phyloP scores from a whole-genome alignment of 345 rosid genomes.

The Lumnitzera racemosa region DNA sequence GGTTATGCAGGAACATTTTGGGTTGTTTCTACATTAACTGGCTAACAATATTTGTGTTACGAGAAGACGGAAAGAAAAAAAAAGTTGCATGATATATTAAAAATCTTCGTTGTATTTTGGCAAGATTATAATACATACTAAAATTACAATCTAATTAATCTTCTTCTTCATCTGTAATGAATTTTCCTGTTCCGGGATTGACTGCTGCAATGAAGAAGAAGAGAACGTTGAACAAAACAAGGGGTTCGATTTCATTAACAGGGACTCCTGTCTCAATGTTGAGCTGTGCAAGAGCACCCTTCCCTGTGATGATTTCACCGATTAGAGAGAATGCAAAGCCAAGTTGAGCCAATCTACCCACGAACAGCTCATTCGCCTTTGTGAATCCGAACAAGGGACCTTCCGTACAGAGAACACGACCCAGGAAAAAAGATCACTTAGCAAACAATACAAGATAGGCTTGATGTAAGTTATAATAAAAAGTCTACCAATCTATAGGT shows the following conservation, averaged over 20 bases:
- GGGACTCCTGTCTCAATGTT: conserved; percentile 97
- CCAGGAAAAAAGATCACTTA: not conserved
- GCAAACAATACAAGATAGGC: not conserved
- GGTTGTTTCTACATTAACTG: too few species aligned
- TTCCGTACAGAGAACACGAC: conserved; percentile 12
- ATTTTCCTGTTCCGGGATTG: conserved; percentile 92
- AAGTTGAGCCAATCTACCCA: conserved; percentile 91
- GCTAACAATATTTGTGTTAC: too few species aligned
- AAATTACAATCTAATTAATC: conserved; percentile 8
- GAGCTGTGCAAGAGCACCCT: conserved; percentile 94
- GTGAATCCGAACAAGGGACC: conserved; percentile 97
- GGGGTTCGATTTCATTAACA: conserved; percentile 78
- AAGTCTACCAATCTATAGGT: too few species aligned
- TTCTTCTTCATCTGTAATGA: conserved; percentile 67
- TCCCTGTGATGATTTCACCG: conserved; percentile 88
- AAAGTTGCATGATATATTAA: too few species aligned
- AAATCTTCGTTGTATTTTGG: too few species aligned
- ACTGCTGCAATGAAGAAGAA: conserved; percentile 91
- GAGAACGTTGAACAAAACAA: conserved; percentile 75
- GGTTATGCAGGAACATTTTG: too few species aligned
- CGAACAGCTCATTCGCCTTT: conserved; percentile 83
- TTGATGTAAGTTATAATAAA: too few species aligned
- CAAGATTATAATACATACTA: too few species aligned
- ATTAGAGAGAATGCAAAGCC: conserved; percentile 93
- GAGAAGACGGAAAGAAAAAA: too few species aligned